Base-by-base conservation (phyloP, 148 eudicot species). In the Tetragonia tetragonoides region DNA sequence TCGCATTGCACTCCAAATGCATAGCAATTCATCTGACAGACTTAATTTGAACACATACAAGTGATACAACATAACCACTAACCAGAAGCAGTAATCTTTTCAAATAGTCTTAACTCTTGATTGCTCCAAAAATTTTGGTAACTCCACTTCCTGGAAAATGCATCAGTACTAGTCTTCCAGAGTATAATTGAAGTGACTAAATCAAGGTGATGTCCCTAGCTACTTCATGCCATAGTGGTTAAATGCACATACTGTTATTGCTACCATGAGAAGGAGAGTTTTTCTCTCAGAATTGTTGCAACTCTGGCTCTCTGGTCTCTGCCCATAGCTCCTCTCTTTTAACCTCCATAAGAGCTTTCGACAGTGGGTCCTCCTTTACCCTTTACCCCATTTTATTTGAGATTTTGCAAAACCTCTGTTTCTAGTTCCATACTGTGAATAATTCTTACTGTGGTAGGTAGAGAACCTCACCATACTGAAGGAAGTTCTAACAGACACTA, bases 401-500 rank as follows among this genome's bases (percentile, higher is more conserved):
- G 34, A 28, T 28, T 28, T 28, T 28, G 34, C 34, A 28, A 28
- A 28, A 28, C 34, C 34, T 28, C 34, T 28, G 34, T 28, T 28
- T 28, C 34, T 28, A 28, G 34, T 42, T 63, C 46, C 70, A 14
- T 44, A 34, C 6, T 61, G 18, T 15, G 14, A 65, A 64, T 42
- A 23, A 64, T 15, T 75, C 28, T 42, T 44, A 49, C 12, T 39
- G n/a, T 66, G 54, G 78, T 66, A 7, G 78, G 9, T 54, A 77
- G 53, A 10, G 60, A 60, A 56, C 37, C 34, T 59, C 17, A 60
- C 40, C 51, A 53, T 38, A 20, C 4, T 40, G 21, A 23, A 41
- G 47, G 59, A n/a, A n/a, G 21, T n/a, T 20, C 20, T 70, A 42
- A 3, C 6, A 71, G 40, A 56, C 3, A 34, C 10, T 7, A 3